Evolutionary conservation across 441 rosid species (phyloP).

Genomic region (Syzygium malaccense): DNA sequence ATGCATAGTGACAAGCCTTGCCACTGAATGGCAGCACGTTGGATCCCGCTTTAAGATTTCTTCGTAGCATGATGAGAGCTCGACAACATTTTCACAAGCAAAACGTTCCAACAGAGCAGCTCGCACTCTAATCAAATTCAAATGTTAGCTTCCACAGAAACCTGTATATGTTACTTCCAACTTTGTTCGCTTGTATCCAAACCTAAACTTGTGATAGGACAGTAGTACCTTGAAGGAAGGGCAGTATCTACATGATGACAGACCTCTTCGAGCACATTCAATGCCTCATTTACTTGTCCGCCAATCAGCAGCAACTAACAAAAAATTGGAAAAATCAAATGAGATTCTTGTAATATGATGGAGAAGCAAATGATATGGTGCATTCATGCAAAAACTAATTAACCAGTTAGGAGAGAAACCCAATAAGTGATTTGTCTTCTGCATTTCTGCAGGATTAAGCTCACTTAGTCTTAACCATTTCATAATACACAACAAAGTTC

Average conservation of each 20-base stretch:
- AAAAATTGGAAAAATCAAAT: not conserved
- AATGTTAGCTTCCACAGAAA: not conserved
- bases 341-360: not conserved
- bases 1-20: constrained; percentile 57
- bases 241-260: constrained; percentile 28
- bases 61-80: constrained; percentile 51
- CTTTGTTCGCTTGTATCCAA: not conserved
- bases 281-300: constrained; percentile 51
- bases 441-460: not conserved
- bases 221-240: constrained; percentile 53
- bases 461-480: not conserved
- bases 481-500: not conserved
- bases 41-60: constrained; percentile 70
- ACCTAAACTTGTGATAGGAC: not conserved
- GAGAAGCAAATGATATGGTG: not conserved
- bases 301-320: constrained; percentile 67
- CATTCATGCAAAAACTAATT: not conserved
- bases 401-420: not conserved
- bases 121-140: constrained; percentile 42
- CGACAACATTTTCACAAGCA: constrained; percentile 22
- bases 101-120: constrained; percentile 51
- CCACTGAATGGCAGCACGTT: constrained; percentile 39
- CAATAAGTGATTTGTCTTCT: not conserved
- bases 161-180: not conserved
- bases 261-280: constrained; percentile 44